phyloP scores from a whole-genome alignment of 129 eudicot species.

The Lonicera japonica region DNA sequence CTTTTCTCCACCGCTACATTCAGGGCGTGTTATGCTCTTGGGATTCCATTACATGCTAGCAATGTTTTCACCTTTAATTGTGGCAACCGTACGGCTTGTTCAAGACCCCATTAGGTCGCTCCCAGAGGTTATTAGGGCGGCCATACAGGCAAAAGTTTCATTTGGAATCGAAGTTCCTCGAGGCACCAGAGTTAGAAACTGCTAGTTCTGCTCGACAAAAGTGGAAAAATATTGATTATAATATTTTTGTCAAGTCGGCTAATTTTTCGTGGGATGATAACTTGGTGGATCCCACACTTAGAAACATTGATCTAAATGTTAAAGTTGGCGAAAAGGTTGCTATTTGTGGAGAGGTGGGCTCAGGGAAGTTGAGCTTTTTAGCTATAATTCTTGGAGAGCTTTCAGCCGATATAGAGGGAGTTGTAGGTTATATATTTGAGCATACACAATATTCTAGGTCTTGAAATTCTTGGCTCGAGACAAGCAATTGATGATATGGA shows the following conservation, averaged over 20 bases:
- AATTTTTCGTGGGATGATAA: slow-evolving; percentile 24
- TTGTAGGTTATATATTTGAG: too few species aligned
- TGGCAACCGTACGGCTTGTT: background rate
- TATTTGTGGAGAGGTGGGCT: slow-evolving; percentile 39
- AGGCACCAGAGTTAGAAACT: background rate
- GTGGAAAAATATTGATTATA: background rate
- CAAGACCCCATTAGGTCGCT: background rate
- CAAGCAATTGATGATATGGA: slow-evolving; percentile 58
- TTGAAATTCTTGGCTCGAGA: slow-evolving; percentile 63
- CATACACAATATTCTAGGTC: too few species aligned
- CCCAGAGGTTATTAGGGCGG: background rate
- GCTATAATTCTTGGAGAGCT: slow-evolving; percentile 33
- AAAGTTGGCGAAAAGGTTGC: slow-evolving; percentile 26
- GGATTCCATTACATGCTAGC: background rate
- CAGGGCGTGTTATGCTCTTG: background rate
- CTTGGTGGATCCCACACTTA: slow-evolving; percentile 16
- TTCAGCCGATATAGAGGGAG: slow-evolving; percentile 21
- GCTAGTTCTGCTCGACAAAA: too few species aligned
- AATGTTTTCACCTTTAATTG: background rate
- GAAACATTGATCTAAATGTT: slow-evolving; percentile 17
- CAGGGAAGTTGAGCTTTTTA: slow-evolving; percentile 33
- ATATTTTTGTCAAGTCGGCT: background rate
- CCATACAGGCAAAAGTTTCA: background rate
- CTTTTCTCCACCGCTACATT: background rate
- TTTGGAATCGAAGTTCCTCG: background rate